phyloP scores from a whole-genome alignment of 495 filamentous ascomycete genomes.

The Neurospora sp. region DNA sequence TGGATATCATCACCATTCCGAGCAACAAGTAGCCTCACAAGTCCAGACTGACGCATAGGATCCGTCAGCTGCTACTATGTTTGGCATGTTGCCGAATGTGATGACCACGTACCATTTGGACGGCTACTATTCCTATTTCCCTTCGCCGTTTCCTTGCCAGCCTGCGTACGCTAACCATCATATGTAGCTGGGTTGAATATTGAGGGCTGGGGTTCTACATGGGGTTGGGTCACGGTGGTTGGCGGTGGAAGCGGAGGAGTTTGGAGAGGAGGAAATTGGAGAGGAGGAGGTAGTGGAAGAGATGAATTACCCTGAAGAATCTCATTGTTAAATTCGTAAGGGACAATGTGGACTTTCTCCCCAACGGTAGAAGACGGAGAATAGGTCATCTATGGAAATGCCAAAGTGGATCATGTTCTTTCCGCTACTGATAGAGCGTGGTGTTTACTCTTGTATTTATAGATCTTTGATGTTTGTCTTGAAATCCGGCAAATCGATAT shows the following conservation, averaged over 20 bases:
- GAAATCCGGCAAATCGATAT: background rate
- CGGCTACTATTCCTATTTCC: background rate
- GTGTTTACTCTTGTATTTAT: background rate
- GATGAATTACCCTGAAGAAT: background rate
- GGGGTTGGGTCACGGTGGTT: background rate
- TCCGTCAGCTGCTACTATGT: constrained; percentile 6
- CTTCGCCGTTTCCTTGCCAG: background rate
- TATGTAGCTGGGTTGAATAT: background rate
- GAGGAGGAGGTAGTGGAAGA: background rate
- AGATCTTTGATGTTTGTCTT: background rate
- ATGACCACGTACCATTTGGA: background rate
- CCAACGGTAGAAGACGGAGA: background rate
- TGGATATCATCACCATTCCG: background rate
- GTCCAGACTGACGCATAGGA: constrained; percentile 6
- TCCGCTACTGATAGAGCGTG: background rate
- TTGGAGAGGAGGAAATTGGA: background rate
- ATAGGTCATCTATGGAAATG: background rate
- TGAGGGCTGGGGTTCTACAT: background rate
- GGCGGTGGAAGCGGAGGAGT: background rate
- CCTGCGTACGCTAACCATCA: background rate
- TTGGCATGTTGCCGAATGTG: background rate
- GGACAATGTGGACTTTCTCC: background rate
- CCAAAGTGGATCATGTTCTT: background rate
- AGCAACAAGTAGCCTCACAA: background rate
- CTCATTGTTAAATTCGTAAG: background rate